Evolutionary conservation across 2,329 filamentous ascomycete species (phyloP).

Genomic region (Orbilia brochopaga): DNA sequence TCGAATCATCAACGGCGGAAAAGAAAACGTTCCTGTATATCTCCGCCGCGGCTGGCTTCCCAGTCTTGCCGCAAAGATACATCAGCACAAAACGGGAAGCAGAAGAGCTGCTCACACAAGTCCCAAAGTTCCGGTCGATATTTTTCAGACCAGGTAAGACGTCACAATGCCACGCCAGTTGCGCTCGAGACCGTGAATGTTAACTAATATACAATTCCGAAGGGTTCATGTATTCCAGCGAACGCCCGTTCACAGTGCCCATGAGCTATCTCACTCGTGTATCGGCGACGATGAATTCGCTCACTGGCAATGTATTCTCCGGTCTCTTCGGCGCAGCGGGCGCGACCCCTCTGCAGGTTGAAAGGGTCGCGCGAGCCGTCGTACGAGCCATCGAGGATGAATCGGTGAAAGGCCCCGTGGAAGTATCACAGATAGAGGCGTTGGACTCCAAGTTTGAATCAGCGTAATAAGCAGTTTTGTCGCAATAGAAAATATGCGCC

Average conservation of each 20-base stretch:
- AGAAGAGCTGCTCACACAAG: conserved; percentile 75
- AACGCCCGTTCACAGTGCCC: conserved; percentile 79
- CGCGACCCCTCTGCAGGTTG: conserved; percentile 84
- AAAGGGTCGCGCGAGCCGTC: conserved; percentile 84
- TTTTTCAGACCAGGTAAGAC: conserved; percentile 74
- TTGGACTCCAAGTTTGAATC: conserved; percentile 28
- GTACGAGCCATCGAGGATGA: conserved; percentile 84
- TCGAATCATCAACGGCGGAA: conserved; percentile 63
- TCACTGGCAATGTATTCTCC: conserved; percentile 77
- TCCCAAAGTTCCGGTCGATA: conserved; percentile 76
- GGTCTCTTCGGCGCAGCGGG: conserved; percentile 78
- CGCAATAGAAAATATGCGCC: not conserved
- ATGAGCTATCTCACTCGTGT: conserved; percentile 78
- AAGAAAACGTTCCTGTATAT: conserved; percentile 79
- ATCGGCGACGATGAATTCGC: conserved; percentile 75
- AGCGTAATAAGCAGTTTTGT: not conserved
- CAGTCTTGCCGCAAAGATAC: conserved; percentile 82
- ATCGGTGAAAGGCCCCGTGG: conserved; percentile 74
- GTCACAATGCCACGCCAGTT: not conserved
- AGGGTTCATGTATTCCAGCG: conserved; percentile 82
- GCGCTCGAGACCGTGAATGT: not conserved
- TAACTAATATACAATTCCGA: conserved; percentile 16
- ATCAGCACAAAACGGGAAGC: conserved; percentile 91
- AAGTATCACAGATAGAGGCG: conserved; percentile 76
- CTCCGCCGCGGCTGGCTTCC: conserved; percentile 83